These are phyloP conservation scores for Phytophthora pinifolia DNA, from an alignment of 352 stramenopile species.

Conservation along the genomic window DNA sequence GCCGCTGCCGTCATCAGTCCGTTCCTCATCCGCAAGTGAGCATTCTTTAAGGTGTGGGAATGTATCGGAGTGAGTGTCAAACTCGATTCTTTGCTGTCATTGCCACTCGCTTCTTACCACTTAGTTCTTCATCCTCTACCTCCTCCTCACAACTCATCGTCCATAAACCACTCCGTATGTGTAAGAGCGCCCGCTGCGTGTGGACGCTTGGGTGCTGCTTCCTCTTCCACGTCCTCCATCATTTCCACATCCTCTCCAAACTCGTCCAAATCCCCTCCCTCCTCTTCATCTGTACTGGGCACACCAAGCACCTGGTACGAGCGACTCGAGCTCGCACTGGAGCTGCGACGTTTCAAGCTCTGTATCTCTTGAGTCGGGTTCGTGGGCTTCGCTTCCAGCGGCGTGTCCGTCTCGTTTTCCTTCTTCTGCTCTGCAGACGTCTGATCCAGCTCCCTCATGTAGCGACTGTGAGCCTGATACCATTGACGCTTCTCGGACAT, in stretches of 20 bases:
- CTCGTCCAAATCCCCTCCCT: conserved; percentile 14
- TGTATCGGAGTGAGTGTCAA: neutral
- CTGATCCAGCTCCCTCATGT: conserved; percentile 30
- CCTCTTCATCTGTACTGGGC: conserved; percentile 34
- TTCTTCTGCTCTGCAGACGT: conserved; percentile 13
- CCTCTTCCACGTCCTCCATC: conserved; percentile 36
- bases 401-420: conserved; percentile 1
- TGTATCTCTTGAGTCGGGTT: conserved; percentile 5
- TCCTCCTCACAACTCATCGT: conserved; percentile 31
- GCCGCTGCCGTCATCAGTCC: conserved; percentile 26
- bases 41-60: neutral
- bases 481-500: conserved; percentile 42
- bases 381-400: conserved; percentile 27
- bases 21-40: conserved; percentile 17
- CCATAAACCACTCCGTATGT: conserved; percentile 53
- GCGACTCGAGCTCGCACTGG: conserved; percentile 31
- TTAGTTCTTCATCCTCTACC: conserved; percentile 6
- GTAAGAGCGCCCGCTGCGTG: conserved; percentile 42
- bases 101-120: neutral
- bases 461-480: conserved; percentile 36
- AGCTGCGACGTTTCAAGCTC: conserved; percentile 18
- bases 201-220: conserved; percentile 24
- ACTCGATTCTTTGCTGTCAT: conserved; percentile 14
- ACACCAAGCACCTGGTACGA: conserved; percentile 44
- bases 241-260: conserved; percentile 53